Conservation (phyloP, 768 basidiomycete genomes). For the Suillus variegatus region DNA sequence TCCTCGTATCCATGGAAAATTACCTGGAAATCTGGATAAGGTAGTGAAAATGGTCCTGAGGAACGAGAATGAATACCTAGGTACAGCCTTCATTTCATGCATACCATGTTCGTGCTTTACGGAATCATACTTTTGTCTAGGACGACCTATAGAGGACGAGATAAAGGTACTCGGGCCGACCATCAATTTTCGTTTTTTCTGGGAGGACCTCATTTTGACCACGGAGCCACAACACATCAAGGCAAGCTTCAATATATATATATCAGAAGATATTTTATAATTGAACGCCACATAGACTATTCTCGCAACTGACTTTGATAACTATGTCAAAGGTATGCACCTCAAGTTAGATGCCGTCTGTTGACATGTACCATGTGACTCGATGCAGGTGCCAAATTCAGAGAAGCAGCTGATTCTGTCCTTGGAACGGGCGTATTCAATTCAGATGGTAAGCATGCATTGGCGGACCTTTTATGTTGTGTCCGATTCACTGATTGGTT, state of each 20-base stretch:
- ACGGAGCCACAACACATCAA: constrained; percentile 50
- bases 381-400: constrained; percentile 34
- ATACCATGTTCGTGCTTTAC: neutral
- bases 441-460: constrained; percentile 42
- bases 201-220: constrained; percentile 52
- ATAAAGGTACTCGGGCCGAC: constrained; percentile 25
- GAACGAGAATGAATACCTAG: constrained; percentile 35
- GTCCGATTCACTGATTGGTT: constrained; percentile 8
- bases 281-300: constrained; percentile 30
- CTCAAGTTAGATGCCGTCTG: neutral
- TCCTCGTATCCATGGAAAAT: constrained; percentile 33
- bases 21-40: constrained; percentile 38
- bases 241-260: constrained; percentile 14
- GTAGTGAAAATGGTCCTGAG: constrained; percentile 22
- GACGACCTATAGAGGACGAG: constrained; percentile 24
- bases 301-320: constrained; percentile 44
- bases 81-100: constrained; percentile 18
- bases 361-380: neutral
- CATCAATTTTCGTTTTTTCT: constrained; percentile 48
- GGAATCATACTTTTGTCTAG: constrained; percentile 15
- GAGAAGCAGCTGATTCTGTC: constrained; percentile 31
- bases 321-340: constrained; percentile 43
- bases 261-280: neutral
- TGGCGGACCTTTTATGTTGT: neutral
- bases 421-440: constrained; percentile 60